Evolutionary conservation across 192 early-diverging fungal species (phyloP).

Genomic region (Cetraspora pellucida): DNA sequence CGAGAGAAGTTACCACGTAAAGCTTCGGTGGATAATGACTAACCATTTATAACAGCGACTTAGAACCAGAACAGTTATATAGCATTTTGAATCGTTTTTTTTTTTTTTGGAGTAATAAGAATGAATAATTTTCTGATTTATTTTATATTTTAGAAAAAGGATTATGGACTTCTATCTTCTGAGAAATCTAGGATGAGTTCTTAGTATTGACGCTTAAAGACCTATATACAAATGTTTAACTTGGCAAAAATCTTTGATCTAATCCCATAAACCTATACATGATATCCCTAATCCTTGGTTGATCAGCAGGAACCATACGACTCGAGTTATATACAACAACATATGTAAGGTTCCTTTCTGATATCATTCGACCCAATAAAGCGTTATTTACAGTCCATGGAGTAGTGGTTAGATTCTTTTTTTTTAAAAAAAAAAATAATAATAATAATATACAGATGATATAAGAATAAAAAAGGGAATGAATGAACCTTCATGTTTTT

Average conservation of each 20-base stretch:
- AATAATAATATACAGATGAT: constrained; percentile 4
- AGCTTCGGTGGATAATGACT: too few relatives aligned
- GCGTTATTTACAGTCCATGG: constrained; percentile 56
- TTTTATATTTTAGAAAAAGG: too few relatives aligned
- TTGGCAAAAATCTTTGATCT: not conserved
- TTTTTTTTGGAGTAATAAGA: too few relatives aligned
- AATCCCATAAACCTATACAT: constrained; percentile 82
- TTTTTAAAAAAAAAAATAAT: constrained; percentile 11
- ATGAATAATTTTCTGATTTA: too few relatives aligned
- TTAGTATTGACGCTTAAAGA: too few relatives aligned
- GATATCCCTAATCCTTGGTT: constrained; percentile 80
- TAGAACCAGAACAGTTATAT: too few relatives aligned
- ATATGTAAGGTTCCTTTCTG: constrained; percentile 72
- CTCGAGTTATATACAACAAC: constrained; percentile 82
- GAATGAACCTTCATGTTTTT: not conserved
- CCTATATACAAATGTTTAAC: too few relatives aligned
- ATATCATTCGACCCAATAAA: constrained; percentile 45
- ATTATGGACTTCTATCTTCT: too few relatives aligned
- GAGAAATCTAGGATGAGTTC: too few relatives aligned
- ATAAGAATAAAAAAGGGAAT: not conserved
- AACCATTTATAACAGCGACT: too few relatives aligned
- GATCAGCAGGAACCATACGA: constrained; percentile 90
- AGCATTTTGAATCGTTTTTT: too few relatives aligned
- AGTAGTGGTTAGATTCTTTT: not conserved
- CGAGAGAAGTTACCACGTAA: too few relatives aligned